Base-by-base conservation (phyloP, 2,329 filamentous ascomycete species). In the Seiridium unicorne region DNA sequence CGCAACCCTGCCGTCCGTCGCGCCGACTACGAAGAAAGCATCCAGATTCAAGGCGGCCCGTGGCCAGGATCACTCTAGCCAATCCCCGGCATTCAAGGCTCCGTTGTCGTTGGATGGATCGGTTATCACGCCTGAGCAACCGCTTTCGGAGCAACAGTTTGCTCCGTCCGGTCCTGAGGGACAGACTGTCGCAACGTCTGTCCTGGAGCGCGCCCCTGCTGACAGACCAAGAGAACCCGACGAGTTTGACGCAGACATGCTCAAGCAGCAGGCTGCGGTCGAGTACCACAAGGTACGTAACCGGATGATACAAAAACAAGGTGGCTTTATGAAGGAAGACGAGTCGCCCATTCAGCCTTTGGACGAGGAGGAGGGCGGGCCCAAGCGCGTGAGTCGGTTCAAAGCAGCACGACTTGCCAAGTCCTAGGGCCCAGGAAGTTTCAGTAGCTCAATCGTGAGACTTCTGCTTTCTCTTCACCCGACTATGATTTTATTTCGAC, bases 201-300 rank as follows among this genome's bases (percentile, higher is more conserved):
- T 90, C 13, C 73, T 88, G 31, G 87, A 89, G 71, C 81, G 83
- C 46, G 76, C 81, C 48, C 70, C 75, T 7, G 69, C 74, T 2
- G 59, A 66, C 1, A 65, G 65, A 34, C 65, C 71, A 6, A 69
- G 63, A 47, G 74, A 76, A 62, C 85, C 86, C 0, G 85, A 90
- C 65, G 88, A 91, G 64, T 79, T 94, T 44, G 90, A 97, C 66
- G 85, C 90, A 4, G 81, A 86, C 26, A 78, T 93, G 36, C 80
- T 94, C 55, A 84, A 90, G 57, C 87, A 91, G 63, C 90, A 96
- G 72, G 87, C 96, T 11, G 89, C 91, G 6, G 85, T 86, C 44
- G 91, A 96, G 70, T 96, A 96, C 73, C 90, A 96, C 72, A 87
- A 86, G 49, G 81, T 91, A 73, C 89, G 94, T 26, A 96, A 93